These are phyloP conservation scores for Suillus cothurnatus DNA, from an alignment of 768 basidiomycete species.

Conservation along the genomic window DNA sequence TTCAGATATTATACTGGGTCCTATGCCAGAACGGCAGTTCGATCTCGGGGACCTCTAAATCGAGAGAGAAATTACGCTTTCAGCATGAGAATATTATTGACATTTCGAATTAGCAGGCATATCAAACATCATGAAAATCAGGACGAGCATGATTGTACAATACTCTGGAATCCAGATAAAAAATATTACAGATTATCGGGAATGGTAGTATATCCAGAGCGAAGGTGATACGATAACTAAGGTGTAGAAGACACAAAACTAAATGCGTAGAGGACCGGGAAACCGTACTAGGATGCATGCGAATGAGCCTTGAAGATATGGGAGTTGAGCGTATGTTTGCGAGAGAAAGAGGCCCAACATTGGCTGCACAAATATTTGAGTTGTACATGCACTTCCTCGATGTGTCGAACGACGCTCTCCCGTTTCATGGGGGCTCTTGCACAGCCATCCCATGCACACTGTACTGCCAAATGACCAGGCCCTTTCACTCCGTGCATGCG, in stretches of 20 bases:
- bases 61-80: background rate
- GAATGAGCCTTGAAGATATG: constrained; percentile 15
- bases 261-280: background rate
- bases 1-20: background rate
- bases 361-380: constrained; percentile 16
- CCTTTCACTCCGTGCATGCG: constrained; percentile 26
- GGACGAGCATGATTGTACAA: background rate
- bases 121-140: background rate
- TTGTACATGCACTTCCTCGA: constrained; percentile 28
- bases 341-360: constrained; percentile 28
- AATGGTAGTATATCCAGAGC: background rate
- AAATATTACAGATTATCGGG: background rate
- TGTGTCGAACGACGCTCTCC: constrained; percentile 30
- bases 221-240: too few species aligned
- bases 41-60: background rate
- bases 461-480: constrained; percentile 11
- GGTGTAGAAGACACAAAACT: background rate
- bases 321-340: constrained; percentile 21
- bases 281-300: background rate
- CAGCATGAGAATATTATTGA: background rate
- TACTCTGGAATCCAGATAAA: background rate
- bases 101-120: background rate
- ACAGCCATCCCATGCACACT: constrained; percentile 25
- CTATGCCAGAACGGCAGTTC: background rate
- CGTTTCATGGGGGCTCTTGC: constrained; percentile 21